Conservation (phyloP, 305 asterid genomes). For the Lippia alba region DNA sequence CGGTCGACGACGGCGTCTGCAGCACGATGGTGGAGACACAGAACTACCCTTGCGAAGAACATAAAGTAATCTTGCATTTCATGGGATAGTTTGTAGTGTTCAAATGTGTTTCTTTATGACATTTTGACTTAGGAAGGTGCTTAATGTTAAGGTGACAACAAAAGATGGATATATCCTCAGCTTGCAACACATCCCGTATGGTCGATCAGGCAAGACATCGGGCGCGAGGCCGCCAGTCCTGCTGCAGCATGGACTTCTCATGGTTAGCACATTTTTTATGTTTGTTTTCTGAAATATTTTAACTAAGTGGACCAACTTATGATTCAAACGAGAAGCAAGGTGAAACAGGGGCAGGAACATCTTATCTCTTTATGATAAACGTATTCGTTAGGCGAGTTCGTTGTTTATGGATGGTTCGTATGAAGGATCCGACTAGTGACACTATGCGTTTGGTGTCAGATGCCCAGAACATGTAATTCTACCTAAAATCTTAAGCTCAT, state of each 20-base stretch:
- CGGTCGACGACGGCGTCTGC: slow-evolving; percentile 47
- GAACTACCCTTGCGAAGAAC: slow-evolving; percentile 55
- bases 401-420: no score
- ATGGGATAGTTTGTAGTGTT: background rate
- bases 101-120: background rate
- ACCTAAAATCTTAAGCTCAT: background rate
- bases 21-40: slow-evolving; percentile 48
- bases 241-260: slow-evolving; percentile 60
- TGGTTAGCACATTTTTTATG: slow-evolving; percentile 39
- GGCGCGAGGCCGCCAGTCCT: slow-evolving; percentile 50
- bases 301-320: no score
- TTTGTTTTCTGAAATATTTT: no score
- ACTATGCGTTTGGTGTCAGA: no score
- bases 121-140: background rate
- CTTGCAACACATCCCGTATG: slow-evolving; percentile 60
- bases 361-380: no score
- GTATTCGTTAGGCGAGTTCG: no score
- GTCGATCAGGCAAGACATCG: slow-evolving; percentile 40
- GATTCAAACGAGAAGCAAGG: no score
- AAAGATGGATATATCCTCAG: slow-evolving; percentile 61
- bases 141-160: slow-evolving; percentile 50
- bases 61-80: slow-evolving; percentile 36
- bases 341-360: no score
- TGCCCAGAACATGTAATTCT: no score
- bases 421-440: no score